A percentile compares a stretch with the other conserved stretches of the same genome.
Conservation (phyloP, 306 rosid species). For the Castanea crenata region DNA sequence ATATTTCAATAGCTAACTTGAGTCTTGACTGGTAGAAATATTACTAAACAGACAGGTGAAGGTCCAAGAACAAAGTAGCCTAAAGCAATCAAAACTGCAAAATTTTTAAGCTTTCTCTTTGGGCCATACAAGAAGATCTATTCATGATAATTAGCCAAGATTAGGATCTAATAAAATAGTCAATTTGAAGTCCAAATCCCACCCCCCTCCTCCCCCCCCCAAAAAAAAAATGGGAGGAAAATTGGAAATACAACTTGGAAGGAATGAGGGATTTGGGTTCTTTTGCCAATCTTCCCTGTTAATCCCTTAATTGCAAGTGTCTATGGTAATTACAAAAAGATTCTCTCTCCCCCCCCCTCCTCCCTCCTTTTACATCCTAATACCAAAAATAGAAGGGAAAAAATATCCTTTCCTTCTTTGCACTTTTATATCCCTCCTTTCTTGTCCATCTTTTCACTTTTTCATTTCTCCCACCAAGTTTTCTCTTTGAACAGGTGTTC, state of each 20-base stretch:
- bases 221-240: background rate
- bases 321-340: background rate
- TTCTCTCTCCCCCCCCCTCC: too few species aligned
- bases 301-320: background rate
- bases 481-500: background rate
- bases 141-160: background rate
- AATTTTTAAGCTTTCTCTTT: background rate
- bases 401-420: background rate
- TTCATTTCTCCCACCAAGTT: background rate
- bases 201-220: too few species aligned
- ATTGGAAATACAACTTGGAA: background rate
- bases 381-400: background rate
- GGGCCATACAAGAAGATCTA: background rate
- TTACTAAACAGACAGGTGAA: background rate
- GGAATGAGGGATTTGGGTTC: background rate
- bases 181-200: background rate
- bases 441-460: background rate
- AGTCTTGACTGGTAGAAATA: background rate
- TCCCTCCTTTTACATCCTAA: background rate
- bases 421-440: background rate
- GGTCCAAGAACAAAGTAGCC: background rate
- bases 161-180: background rate
- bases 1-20: background rate
- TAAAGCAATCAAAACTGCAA: constrained; percentile 1
- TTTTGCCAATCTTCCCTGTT: background rate